Percentiles rank a stretch among this genome's conserved stretches.
phyloP scores from a whole-genome alignment of 1,139 yeast species.

The Saccharomyces hybrid region DNA sequence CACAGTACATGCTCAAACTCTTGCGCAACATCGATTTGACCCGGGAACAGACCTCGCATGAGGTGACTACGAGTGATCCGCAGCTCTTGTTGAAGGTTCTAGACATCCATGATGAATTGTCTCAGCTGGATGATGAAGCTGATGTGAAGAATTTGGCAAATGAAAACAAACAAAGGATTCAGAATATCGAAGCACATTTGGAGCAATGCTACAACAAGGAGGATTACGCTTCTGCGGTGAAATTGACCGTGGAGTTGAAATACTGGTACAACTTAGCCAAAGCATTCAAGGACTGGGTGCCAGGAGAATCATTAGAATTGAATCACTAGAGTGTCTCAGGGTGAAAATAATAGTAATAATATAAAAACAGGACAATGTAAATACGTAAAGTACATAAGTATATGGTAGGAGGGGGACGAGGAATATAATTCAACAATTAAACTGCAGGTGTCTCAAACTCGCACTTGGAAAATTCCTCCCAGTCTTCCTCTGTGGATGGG shows the following conservation, averaged over 20 bases:
- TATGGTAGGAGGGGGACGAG: background rate
- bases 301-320: slow-evolving; percentile 56
- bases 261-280: slow-evolving; percentile 78
- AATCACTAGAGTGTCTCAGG: slow-evolving; percentile 40
- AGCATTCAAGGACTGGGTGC: slow-evolving; percentile 73
- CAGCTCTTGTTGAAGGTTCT: slow-evolving; percentile 62
- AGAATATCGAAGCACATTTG: slow-evolving; percentile 33
- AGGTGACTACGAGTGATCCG: slow-evolving; percentile 41
- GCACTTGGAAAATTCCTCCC: slow-evolving; percentile 53
- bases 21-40: slow-evolving; percentile 40
- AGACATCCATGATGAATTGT: slow-evolving; percentile 73
- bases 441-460: slow-evolving; percentile 47
- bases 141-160: slow-evolving; percentile 48
- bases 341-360: background rate
- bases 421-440: background rate
- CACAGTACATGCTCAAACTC: slow-evolving; percentile 46
- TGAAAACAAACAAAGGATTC: slow-evolving; percentile 52
- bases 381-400: background rate
- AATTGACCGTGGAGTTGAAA: slow-evolving; percentile 63
- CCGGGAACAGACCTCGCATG: slow-evolving; percentile 33
- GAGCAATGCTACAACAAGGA: slow-evolving; percentile 34
- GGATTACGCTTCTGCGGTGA: slow-evolving; percentile 43
- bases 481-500: slow-evolving; percentile 55
- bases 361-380: background rate
- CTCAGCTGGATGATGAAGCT: slow-evolving; percentile 49